Evolutionary conservation across 2,329 filamentous ascomycete genomes (phyloP).

Genomic region (Aureobasidium melanogenum): DNA sequence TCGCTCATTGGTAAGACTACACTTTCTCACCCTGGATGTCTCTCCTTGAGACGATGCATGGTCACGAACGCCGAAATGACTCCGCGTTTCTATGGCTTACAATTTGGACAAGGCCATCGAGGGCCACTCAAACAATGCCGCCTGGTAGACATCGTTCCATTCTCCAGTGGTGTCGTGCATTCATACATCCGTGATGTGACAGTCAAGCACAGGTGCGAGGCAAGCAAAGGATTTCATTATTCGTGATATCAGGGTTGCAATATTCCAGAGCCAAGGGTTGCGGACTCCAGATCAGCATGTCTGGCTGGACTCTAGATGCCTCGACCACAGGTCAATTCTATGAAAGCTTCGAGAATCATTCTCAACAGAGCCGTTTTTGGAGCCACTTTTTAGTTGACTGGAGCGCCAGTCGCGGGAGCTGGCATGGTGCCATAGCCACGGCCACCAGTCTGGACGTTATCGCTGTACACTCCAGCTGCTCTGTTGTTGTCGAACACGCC

Average conservation of each 20-base stretch:
- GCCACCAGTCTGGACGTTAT: conserved; percentile 64
- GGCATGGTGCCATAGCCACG: conserved; percentile 23
- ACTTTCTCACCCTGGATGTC: too few species aligned
- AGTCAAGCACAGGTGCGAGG: not conserved
- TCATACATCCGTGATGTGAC: not conserved
- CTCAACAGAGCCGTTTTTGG: not conserved
- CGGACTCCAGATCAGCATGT: not conserved
- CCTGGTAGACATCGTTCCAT: not conserved
- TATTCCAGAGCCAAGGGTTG: not conserved
- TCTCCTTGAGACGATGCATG: too few species aligned
- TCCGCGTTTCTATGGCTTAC: too few species aligned
- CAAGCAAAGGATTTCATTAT: not conserved
- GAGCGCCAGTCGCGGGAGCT: conserved; percentile 41
- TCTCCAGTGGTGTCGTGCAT: not conserved
- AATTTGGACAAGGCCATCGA: too few species aligned
- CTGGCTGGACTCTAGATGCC: not conserved
- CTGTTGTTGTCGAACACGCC: conserved; percentile 46
- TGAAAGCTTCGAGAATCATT: not conserved
- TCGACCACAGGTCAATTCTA: not conserved
- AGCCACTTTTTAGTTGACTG: not conserved
- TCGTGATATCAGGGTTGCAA: not conserved
- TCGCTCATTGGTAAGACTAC: too few species aligned
- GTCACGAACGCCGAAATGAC: too few species aligned
- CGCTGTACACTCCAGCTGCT: conserved; percentile 63
- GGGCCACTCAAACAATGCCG: not conserved